These are phyloP conservation scores for Helminthosporium solani DNA, from an alignment of 2,329 filamentous ascomycete species.

Conservation along the genomic window DNA sequence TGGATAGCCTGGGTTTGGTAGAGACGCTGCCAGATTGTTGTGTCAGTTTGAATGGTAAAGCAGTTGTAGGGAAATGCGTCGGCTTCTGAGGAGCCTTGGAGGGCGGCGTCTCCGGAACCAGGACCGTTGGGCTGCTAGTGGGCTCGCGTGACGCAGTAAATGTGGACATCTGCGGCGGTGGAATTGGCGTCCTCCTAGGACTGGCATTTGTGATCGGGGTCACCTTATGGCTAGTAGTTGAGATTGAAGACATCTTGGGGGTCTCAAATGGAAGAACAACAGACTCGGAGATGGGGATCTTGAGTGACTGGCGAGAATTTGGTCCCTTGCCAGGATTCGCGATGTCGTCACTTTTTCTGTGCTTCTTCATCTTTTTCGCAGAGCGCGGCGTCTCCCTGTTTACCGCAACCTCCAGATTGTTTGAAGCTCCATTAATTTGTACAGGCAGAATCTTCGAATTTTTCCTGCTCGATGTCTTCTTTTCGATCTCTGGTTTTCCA, in stretches of 20 bases:
- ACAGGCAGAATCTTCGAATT: neutral
- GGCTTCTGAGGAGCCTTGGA: neutral
- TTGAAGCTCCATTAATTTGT: neutral
- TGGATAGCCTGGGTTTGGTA: neutral
- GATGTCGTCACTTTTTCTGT: neutral
- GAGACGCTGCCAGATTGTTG: neutral
- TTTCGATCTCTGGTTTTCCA: conserved; percentile 6
- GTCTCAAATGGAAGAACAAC: neutral
- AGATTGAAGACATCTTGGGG: neutral
- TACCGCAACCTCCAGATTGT: neutral
- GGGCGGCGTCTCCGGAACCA: conserved; percentile 13
- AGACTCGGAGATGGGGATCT: neutral
- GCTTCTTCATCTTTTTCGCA: conserved; percentile 4
- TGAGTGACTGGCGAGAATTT: neutral
- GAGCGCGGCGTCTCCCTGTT: neutral
- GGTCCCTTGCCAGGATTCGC: neutral
- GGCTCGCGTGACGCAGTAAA: neutral
- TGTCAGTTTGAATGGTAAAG: conserved; percentile 6
- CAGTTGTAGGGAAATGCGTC: neutral
- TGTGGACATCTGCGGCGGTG: neutral
- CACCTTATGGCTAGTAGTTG: neutral
- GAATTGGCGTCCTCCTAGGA: conserved; percentile 4
- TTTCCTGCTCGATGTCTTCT: conserved; percentile 8
- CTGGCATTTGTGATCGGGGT: neutral
- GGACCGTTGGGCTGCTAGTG: neutral